These are phyloP conservation scores for Beauveria rudraprayagi DNA, from an alignment of 2,329 filamentous ascomycete genomes.

Conservation along the genomic window DNA sequence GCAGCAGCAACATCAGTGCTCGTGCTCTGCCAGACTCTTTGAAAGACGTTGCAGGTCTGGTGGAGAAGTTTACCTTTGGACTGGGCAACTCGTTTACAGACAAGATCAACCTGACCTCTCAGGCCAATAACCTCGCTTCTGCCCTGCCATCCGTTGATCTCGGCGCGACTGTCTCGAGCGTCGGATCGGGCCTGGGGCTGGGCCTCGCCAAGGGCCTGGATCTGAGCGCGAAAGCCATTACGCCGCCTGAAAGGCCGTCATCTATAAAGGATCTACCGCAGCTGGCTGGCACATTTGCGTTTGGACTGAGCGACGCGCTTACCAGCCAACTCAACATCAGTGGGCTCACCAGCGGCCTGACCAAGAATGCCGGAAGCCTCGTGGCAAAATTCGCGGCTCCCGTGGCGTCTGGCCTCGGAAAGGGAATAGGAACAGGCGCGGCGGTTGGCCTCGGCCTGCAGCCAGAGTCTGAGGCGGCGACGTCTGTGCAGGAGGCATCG, in stretches of 20 bases:
- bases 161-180: slow-evolving; percentile 12
- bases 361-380: not conserved
- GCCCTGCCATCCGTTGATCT: slow-evolving; percentile 12
- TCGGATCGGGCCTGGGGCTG: slow-evolving; percentile 15
- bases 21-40: not conserved
- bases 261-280: slow-evolving; percentile 13
- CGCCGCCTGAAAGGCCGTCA: not conserved
- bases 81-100: slow-evolving; percentile 5
- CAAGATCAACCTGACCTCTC: slow-evolving; percentile 5
- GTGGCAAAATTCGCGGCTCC: slow-evolving; percentile 12
- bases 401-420: slow-evolving; percentile 21
- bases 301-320: slow-evolving; percentile 17
- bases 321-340: slow-evolving; percentile 15
- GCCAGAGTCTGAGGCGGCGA: slow-evolving; percentile 11
- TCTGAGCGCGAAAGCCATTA: slow-evolving; percentile 13
- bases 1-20: not conserved
- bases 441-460: slow-evolving; percentile 23
- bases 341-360: slow-evolving; percentile 1
- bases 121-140: slow-evolving; percentile 5
- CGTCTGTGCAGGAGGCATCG: not conserved
- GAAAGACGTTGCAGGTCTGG: not conserved
- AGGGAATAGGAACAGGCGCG: slow-evolving; percentile 20
- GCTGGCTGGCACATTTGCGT: slow-evolving; percentile 16
- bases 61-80: slow-evolving; percentile 1
- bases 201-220: slow-evolving; percentile 15